Evolutionary conservation across 2,329 filamentous ascomycete species (phyloP).

Genomic region (Pseudofabraea citricarpa): DNA sequence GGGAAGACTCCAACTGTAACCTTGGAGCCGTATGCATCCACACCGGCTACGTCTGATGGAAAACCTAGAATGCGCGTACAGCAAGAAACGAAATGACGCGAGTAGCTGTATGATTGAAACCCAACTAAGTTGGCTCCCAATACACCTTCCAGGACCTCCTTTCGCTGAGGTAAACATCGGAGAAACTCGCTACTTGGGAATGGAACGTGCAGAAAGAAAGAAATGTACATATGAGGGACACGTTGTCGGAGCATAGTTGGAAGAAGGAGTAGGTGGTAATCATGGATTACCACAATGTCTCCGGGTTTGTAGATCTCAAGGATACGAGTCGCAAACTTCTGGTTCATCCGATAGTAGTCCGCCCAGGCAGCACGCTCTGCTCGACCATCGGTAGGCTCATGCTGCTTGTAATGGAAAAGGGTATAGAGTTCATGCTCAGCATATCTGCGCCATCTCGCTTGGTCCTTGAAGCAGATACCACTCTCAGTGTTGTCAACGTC

Average conservation of each 20-base stretch:
- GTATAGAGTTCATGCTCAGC: conserved; percentile 90
- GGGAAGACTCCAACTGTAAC: conserved; percentile 92
- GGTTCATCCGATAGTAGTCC: conserved; percentile 91
- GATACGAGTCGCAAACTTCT: conserved; percentile 85
- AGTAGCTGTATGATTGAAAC: conserved; percentile 94
- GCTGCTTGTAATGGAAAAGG: conserved; percentile 93
- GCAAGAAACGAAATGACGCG: conserved; percentile 89
- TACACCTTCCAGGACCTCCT: conserved; percentile 85
- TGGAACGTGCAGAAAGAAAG: conserved; percentile 89
- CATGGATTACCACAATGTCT: conserved; percentile 87
- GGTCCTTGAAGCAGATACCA: conserved; percentile 69
- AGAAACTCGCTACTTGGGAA: conserved; percentile 97
- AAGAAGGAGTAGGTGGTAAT: conserved; percentile 88
- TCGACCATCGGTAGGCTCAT: conserved; percentile 81
- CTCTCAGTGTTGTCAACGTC: conserved; percentile 64
- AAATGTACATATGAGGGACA: conserved; percentile 84
- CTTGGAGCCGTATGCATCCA: conserved; percentile 83
- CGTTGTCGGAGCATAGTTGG: conserved; percentile 84
- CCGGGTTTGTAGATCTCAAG: conserved; percentile 86
- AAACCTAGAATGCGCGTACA: conserved; percentile 90
- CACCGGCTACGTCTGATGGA: conserved; percentile 76
- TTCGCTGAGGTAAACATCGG: conserved; percentile 79
- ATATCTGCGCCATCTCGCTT: conserved; percentile 82
- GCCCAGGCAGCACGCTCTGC: conserved; percentile 80
- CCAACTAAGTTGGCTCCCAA: conserved; percentile 89